Evolutionary conservation across 1,139 yeast genomes (phyloP).

Genomic region (Nakaseomyces nivariensis): DNA sequence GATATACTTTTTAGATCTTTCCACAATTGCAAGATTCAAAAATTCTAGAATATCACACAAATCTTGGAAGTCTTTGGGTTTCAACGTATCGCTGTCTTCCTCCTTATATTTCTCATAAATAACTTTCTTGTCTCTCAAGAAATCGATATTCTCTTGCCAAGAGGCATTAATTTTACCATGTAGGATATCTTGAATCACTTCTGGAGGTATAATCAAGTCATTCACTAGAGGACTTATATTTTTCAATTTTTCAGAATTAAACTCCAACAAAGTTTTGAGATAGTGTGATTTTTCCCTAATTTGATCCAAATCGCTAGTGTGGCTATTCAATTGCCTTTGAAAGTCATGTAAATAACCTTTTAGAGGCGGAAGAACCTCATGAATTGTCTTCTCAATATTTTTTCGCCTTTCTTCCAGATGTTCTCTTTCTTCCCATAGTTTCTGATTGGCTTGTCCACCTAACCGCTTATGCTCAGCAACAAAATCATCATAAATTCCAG

Average conservation of each 20-base stretch:
- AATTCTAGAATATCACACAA: slow-evolving; percentile 28
- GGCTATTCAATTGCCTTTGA: slow-evolving; percentile 44
- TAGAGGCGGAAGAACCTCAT: slow-evolving; percentile 21
- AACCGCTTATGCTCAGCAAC: background rate
- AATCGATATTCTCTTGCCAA: slow-evolving; percentile 55
- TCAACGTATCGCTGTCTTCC: slow-evolving; percentile 6
- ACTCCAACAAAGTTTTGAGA: slow-evolving; percentile 47
- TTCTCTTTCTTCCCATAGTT: slow-evolving; percentile 10
- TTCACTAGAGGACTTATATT: slow-evolving; percentile 59
- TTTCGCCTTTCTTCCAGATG: slow-evolving; percentile 14
- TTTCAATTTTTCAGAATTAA: slow-evolving; percentile 44
- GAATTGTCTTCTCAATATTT: slow-evolving; percentile 12
- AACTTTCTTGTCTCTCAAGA: slow-evolving; percentile 46
- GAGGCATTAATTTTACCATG: slow-evolving; percentile 38
- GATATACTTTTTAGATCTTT: slow-evolving; percentile 63
- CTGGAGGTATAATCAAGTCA: slow-evolving; percentile 69
- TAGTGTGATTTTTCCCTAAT: slow-evolving; percentile 49
- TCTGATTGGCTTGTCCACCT: background rate
- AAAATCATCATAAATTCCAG: slow-evolving; percentile 1
- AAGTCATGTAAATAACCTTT: slow-evolving; percentile 33
- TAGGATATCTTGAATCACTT: slow-evolving; percentile 41
- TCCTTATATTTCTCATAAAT: slow-evolving; percentile 34
- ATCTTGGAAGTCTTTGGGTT: slow-evolving; percentile 25
- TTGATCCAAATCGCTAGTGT: slow-evolving; percentile 51
- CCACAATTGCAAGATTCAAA: slow-evolving; percentile 40